phyloP scores from a whole-genome alignment of 164 flowering plant species.

The Magnolia sinica region DNA sequence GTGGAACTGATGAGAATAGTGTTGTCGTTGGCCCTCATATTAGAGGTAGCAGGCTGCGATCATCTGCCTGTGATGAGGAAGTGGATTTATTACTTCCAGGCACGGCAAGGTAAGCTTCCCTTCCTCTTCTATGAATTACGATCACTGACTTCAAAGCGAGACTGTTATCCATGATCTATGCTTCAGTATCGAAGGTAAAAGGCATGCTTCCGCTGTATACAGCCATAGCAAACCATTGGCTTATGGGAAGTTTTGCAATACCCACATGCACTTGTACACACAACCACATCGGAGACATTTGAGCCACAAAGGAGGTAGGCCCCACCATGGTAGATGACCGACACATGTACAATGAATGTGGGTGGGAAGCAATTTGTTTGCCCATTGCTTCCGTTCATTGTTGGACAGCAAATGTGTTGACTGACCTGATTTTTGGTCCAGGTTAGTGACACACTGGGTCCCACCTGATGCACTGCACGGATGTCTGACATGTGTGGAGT shows the following conservation, averaged over 20 bases:
- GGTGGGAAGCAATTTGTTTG: too few species aligned
- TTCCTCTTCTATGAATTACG: background rate
- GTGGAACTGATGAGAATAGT: slow-evolving; percentile 61
- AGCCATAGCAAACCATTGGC: background rate
- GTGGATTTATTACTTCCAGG: slow-evolving; percentile 99
- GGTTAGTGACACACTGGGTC: too few species aligned
- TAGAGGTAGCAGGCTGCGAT: slow-evolving; percentile 82
- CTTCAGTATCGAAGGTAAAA: background rate
- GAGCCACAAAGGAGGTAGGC: background rate
- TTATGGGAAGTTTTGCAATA: background rate
- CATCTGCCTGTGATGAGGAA: slow-evolving; percentile 83
- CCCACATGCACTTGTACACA: background rate
- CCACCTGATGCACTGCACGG: too few species aligned
- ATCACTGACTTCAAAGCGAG: background rate
- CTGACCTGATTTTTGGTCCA: too few species aligned
- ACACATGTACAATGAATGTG: too few species aligned
- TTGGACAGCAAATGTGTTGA: too few species aligned
- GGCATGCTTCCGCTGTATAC: background rate
- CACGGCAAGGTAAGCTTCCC: slow-evolving; percentile 66
- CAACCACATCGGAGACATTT: background rate
- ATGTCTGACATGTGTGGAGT: too few species aligned
- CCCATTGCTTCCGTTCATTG: too few species aligned
- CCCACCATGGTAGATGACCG: too few species aligned
- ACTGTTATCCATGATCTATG: background rate
- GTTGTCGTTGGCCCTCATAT: slow-evolving; percentile 90